Evolutionary conservation across 148 eudicot genomes (phyloP).

Genomic region (Oxyria digyna): DNA sequence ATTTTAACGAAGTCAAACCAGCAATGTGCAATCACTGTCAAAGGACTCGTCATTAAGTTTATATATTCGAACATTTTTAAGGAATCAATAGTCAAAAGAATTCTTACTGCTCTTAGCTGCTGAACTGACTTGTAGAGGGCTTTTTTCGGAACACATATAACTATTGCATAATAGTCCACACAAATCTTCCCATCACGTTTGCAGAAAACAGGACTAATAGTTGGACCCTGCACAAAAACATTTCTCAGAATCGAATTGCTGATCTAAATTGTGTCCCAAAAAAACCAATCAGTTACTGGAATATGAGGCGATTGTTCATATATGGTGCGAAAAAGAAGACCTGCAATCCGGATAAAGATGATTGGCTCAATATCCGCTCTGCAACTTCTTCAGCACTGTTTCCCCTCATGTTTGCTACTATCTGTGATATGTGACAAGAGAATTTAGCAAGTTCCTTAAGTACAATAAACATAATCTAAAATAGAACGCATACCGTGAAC

Average conservation of each 20-base stretch:
- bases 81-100: slow-evolving; percentile 1
- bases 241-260: neutral
- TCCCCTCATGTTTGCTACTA: slow-evolving; percentile 94
- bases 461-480: neutral
- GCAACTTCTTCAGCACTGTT: slow-evolving; percentile 85
- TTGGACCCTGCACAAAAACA: slow-evolving; percentile 62
- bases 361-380: slow-evolving; percentile 58
- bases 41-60: neutral
- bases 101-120: slow-evolving; percentile 69
- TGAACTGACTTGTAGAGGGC: slow-evolving; percentile 70
- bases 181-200: slow-evolving; percentile 48
- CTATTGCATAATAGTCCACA: slow-evolving; percentile 70
- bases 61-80: neutral
- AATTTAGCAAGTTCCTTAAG: neutral
- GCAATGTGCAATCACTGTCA: neutral
- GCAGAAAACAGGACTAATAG: slow-evolving; percentile 73
- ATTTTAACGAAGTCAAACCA: neutral
- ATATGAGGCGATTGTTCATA: neutral
- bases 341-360: slow-evolving; percentile 81
- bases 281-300: neutral
- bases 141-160: slow-evolving; percentile 85
- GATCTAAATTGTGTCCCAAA: neutral
- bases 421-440: slow-evolving; percentile 28
- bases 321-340: slow-evolving; percentile 19
- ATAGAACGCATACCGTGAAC: slow-evolving; percentile 44